phyloP scores from a whole-genome alignment of 2,329 filamentous ascomycete genomes.

The Pseudogymnoascus sp. region DNA sequence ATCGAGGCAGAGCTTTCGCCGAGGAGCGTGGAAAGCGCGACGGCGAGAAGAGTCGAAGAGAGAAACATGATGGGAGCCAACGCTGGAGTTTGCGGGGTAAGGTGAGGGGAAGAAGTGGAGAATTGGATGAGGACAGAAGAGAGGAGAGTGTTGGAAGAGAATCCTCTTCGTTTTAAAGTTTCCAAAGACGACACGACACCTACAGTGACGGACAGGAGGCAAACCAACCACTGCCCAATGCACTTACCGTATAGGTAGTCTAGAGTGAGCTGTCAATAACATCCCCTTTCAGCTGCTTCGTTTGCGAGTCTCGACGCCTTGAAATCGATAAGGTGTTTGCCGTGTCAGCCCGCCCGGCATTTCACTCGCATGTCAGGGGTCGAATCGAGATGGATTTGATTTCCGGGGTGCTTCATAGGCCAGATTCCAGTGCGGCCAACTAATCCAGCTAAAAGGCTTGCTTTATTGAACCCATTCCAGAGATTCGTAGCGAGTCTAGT shows the following conservation, averaged over 20 bases:
- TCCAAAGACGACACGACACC: background rate
- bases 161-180: background rate
- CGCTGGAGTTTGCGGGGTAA: background rate
- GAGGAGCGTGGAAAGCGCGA: background rate
- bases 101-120: background rate
- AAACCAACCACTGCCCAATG: background rate
- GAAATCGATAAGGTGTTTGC: background rate
- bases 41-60: background rate
- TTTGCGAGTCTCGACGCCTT: background rate
- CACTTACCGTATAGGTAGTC: background rate
- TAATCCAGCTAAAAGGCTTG: background rate
- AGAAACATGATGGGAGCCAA: constrained; percentile 1
- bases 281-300: background rate
- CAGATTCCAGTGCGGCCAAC: no score
- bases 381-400: background rate
- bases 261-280: background rate
- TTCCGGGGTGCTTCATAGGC: background rate
- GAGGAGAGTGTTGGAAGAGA: background rate
- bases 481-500: background rate
- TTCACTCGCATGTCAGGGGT: background rate
- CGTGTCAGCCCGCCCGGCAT: background rate
- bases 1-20: background rate
- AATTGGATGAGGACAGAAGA: background rate
- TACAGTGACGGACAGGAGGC: background rate
- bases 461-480: background rate